Evolutionary conservation across 2,329 filamentous ascomycete genomes (phyloP), one percentile per base, ranked within the genome.

Genomic region (Sarocladium strictum): DNA sequence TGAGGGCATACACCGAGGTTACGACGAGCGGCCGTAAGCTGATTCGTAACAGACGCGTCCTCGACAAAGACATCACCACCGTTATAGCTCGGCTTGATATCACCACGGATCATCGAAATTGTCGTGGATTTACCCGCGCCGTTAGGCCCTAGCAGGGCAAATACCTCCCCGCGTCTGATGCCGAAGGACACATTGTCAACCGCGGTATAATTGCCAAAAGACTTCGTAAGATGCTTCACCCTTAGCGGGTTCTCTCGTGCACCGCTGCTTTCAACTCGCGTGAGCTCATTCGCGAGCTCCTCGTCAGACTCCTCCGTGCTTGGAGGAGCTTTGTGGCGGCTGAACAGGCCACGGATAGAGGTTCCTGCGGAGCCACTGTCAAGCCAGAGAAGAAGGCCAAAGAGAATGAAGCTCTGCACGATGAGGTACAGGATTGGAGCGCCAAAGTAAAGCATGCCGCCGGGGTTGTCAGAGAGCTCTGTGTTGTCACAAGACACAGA

Each of bases 1-100:
- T 91, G 92, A 0, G 93, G 92, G 57, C 92, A 97, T 0, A 97
- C 92, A n/a, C 93, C 93, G 0, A 97, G 79, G 61, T 90, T 82
- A 1, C 81, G 76, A 51, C 92, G 82, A 2, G 91, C 92, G 2
- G 80, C 77, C 1, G 88, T 84, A 12, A 90, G 83, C 58, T 86
- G 80, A 53, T 78, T 79, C n/a, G 81, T 83, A 49, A 96, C 86
- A 5, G 88, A 90, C 6, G 84, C 80, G 58, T 86, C 78, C 64
- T 96, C 89, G 35, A 97, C 87, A 40, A 90, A 79, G 3, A 97
- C 83, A 55, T 95, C 88, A 29, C 90, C 89, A n/a, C 82, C 80
- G 54, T 83, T 80, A 54, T 72, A 72, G 50, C 81, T 84, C 0
- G 91, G 90, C 53, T 84, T 83, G 26, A 93, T 79, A 63, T 97